Percentiles rank a stretch among this genome's conserved stretches.
These are phyloP conservation scores for Trichoderma afroharzianum DNA, from an alignment of 2,329 filamentous ascomycete species.

Conservation along the genomic window DNA sequence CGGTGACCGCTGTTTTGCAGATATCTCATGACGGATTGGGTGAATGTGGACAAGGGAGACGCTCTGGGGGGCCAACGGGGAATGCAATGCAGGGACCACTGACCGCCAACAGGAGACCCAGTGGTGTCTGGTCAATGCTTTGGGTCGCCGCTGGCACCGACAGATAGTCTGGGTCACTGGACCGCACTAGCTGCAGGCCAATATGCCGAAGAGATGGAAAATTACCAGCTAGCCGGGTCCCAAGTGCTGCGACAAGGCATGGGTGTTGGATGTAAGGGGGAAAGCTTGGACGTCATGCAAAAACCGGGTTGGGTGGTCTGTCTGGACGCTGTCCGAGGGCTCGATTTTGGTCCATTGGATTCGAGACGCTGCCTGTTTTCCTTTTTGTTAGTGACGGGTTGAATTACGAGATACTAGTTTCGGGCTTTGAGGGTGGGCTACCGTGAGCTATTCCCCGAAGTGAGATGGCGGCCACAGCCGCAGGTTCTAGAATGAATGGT, in stretches of 20 bases:
- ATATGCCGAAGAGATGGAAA: conserved; percentile 3
- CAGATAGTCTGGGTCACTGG: conserved; percentile 14
- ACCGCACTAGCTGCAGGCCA: conserved; percentile 14
- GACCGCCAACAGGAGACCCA: conserved; percentile 1
- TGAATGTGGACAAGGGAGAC: not conserved
- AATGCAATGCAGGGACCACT: conserved; percentile 17
- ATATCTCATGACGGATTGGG: not conserved
- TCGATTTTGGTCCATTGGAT: not conserved
- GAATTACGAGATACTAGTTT: not conserved
- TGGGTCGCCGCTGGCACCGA: not conserved
- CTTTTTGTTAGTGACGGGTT: not conserved
- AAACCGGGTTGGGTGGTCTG: not conserved
- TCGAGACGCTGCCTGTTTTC: not conserved
- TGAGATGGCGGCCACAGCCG: not conserved
- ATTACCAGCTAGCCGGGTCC: conserved; percentile 13
- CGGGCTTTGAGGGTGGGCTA: not conserved
- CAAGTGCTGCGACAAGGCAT: not conserved
- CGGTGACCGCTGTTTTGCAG: conserved; percentile 6
- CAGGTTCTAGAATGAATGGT: not conserved
- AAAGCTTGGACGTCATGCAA: not conserved
- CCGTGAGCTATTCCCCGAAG: not conserved
- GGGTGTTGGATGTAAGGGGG: conserved; percentile 1
- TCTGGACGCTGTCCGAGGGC: not conserved
- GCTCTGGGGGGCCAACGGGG: not conserved
- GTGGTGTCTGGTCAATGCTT: not conserved